Evolutionary conservation across 169 alveolate species (phyloP), one percentile per base, ranked within the genome.

Genomic region (Plasmodium vivax): DNA sequence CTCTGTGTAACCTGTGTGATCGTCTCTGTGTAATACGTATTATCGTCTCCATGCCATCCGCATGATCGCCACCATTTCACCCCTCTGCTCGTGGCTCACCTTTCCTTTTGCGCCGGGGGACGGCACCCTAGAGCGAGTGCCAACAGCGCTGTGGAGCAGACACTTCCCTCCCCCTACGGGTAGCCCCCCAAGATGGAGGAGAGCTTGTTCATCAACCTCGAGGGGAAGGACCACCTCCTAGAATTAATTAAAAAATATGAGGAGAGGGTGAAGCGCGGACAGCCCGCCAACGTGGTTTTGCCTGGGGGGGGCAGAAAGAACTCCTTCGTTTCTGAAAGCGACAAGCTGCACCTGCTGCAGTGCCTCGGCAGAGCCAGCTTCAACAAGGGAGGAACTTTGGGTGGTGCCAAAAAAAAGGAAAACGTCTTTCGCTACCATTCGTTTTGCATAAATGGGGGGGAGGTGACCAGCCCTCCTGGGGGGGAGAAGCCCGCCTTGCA

Each of bases 381-480:
- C 32, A 4, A 47, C 83, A 84, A 84, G 51, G 51, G 19, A 34
- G 14, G n/a, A 14, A 43, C 71, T 9, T n/a, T 36, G 10, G 16
- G 71, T 12, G 27, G n/a, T 68, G 2, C n/a, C 41, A 83, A 34
- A 83, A 83, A 6, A 83, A 84, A 84, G n/a, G 74, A 68, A 68
- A 71, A 84, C 71, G 14, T 84, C 16, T 84, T 84, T 71, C 92
- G 73, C 16, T 84, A 71, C 72, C 92, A 84, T 10, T 84, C 92
- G 6, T 84, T 84, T 71, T 84, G 92, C n/a, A 84, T 84, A 84
- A 71, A 58, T 23, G 27, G 27, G 27, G 27, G 27, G 27, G 27
- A 23, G 27, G 27, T 23, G 27, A 0, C 27, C 27, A 23, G 27
- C 27, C 27, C 27, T 23, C 27, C 41, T 71, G 41, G 75, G 14